These are phyloP conservation scores for Rhodotorula kratochvilovae DNA, from an alignment of 768 basidiomycete genomes.

Conservation along the genomic window DNA sequence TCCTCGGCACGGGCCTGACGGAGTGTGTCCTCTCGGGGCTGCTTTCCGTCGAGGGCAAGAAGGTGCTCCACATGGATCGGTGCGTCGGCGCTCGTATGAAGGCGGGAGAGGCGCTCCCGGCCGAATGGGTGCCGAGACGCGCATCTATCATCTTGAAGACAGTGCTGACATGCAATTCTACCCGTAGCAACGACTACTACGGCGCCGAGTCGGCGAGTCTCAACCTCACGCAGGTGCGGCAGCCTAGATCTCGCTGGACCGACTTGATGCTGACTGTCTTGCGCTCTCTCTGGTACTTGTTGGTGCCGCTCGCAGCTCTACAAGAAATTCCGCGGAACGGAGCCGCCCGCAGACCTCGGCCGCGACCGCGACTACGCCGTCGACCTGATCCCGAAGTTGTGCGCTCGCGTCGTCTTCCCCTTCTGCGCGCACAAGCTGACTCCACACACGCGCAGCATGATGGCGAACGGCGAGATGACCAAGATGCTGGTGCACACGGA, in stretches of 20 bases:
- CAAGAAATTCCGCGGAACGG: slow-evolving; percentile 82
- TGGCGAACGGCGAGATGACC: slow-evolving; percentile 93
- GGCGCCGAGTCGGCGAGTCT: slow-evolving; percentile 95
- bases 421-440: not conserved
- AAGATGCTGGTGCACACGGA: slow-evolving; percentile 98
- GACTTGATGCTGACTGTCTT: no score
- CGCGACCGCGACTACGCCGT: slow-evolving; percentile 97
- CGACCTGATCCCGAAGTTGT: slow-evolving; percentile 94
- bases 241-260: not conserved
- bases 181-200: slow-evolving; percentile 81
- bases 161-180: no score
- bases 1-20: slow-evolving; percentile 93
- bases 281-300: no score
- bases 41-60: slow-evolving; percentile 98
- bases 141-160: no score
- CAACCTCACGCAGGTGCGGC: slow-evolving; percentile 83
- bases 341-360: slow-evolving; percentile 76
- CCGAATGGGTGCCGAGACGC: no score
- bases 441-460: slow-evolving; percentile 55
- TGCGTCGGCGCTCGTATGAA: slow-evolving; percentile 2
- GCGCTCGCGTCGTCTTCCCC: not conserved
- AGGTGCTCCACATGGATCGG: slow-evolving; percentile 96
- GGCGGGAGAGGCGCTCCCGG: no score
- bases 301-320: slow-evolving; percentile 62
- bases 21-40: slow-evolving; percentile 98